Evolutionary conservation across 306 rosid genomes (phyloP), one percentile per base, ranked within the genome.

Genomic region (Pueraria montana): DNA sequence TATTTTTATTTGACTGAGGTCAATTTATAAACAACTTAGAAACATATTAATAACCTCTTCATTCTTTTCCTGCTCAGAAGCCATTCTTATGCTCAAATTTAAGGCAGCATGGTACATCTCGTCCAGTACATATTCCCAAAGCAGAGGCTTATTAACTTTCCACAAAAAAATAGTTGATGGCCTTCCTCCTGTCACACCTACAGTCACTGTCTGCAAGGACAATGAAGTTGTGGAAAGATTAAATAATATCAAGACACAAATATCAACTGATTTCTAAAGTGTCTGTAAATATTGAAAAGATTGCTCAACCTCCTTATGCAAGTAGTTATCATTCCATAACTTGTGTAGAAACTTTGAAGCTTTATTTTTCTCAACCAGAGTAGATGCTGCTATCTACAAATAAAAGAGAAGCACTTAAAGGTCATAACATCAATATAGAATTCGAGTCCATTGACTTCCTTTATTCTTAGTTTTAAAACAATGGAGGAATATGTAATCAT

Each of bases 41-140:
- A n/a, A n/a, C n/a, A n/a, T n/a, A 32, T 66, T 38, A 77, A 90
- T 48, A 7, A 93, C 99, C 96, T 92, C 99, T 67, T 83, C 88
- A 59, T 84, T 82, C 76, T 90, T 86, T 78, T 92, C 94, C 62
- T 74, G 84, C 88, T 93, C 96, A 61, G 80, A 84, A 75, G 89
- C 87, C 65, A 83, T 78, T 84, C 96, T 87, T 59, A 72, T 82
- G 84, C 86, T 85, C 90, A 96, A 87, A 88, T 96, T 96, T 87
- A 90, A 87, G 69, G 98, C 96, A n/a, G 97, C 94, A 38, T 93
- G 96, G 84, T 87, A 87, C 96, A 96, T 90, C 92, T 96, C 98
- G 76, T 92, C 98, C 43, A 93, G 87, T 55, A 90, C 96, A 82
- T 86, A 85, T 74, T 90, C 87, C 93, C 92, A 88, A 48, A 93